Conservation (phyloP, 768 basidiomycete genomes). For the Tulasnella calospora region DNA sequence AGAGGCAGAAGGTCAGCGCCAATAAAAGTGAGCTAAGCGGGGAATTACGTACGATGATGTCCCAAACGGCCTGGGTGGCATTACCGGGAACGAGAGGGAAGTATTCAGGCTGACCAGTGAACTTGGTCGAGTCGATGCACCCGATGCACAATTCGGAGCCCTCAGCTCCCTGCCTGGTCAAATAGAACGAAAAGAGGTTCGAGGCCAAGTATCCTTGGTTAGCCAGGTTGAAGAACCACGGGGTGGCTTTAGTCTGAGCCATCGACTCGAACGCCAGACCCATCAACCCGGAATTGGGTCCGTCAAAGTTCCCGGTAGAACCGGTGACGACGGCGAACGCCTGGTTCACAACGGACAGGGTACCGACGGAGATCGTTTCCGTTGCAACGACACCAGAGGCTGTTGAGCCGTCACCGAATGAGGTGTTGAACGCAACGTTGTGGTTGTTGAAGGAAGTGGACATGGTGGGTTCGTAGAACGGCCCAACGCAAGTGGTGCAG, state of each 20-base stretch:
- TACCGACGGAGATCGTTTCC: background rate
- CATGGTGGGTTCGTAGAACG: background rate
- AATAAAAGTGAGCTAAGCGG: background rate
- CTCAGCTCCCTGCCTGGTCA: background rate
- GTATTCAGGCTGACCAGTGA: background rate
- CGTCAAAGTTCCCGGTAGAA: background rate
- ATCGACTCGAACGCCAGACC: background rate
- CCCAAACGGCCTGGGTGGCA: background rate
- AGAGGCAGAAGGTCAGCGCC: too few relatives aligned
- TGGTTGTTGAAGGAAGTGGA: background rate
- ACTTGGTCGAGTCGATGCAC: conserved; percentile 19
- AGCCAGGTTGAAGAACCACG: conserved; percentile 1
- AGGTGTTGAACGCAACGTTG: background rate
- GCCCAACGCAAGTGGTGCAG: background rate
- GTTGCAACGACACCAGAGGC: background rate
- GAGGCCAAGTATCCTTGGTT: background rate
- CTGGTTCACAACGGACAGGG: background rate
- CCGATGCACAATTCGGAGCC: conserved; percentile 19
- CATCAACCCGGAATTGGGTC: background rate
- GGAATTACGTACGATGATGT: background rate
- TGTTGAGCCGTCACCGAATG: background rate
- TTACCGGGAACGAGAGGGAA: background rate
- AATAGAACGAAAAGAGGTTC: conserved; percentile 13
- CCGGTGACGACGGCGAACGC: conserved; percentile 11
- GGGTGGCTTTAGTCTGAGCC: background rate